Base-by-base conservation (phyloP, 148 eudicot genomes). In the Heliosperma pusillum region DNA sequence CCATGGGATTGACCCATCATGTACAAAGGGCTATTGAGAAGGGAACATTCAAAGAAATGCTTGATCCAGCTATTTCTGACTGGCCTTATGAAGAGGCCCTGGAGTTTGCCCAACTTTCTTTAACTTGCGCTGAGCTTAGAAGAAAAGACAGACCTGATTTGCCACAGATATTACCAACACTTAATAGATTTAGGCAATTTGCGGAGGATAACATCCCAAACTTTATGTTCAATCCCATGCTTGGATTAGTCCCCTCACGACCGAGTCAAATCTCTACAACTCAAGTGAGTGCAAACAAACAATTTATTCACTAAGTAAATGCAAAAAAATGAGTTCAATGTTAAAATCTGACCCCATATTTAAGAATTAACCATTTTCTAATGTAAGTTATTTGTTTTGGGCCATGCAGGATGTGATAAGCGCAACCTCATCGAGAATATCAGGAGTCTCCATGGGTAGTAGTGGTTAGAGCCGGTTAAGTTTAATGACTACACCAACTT, bases 61-160 rank as follows among this genome's bases (percentile, higher is more conserved):
- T 90, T 42, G 96, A 90, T 71, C 84, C 83, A 0, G 5, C 61
- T 1, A 78, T 88, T 1, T 40, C 47, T 2, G 90, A 88, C 30
- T 90, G 96, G 90, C 96, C 96, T 1, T 44, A 75, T 7, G 87
- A 88, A 22, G 89, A 87, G 62, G 77, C 92, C 20, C 55, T 90
- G 70, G 10, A 47, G 9, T 77, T 88, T 21, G 90, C 92, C 5
- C 83, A 81, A 58, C 42, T 88, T 11, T 76, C 92, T 5, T 81
- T 90, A 10, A 78, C 73, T 45, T 90, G 96, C 69, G 88, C 96
- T 4, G 90, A 90, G 78, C 74, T 90, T 44, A 81, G 92, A 57
- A 72, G 82, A 42, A 88, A 90, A 57, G 96, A 90, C 21, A 78
- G 96, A 30, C 96, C 96, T 7, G 92, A 90, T 73, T 88, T 90